Percentiles rank a stretch among this genome's conserved stretches.
These are phyloP conservation scores for Diaporthe vaccinii DNA, from an alignment of 2,329 filamentous ascomycete species.

Conservation along the genomic window DNA sequence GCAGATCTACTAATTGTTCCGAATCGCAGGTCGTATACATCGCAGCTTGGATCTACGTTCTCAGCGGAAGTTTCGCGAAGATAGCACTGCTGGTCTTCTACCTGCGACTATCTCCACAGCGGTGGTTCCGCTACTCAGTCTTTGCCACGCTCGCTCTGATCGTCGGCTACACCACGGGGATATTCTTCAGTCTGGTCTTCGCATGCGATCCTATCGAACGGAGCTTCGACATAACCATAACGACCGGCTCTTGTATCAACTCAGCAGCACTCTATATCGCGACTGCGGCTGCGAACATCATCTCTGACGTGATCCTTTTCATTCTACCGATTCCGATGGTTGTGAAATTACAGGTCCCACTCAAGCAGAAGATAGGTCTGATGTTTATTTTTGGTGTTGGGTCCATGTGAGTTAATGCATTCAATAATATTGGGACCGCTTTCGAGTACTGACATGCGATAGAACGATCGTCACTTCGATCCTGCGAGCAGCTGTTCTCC, in stretches of 20 bases:
- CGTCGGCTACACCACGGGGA: constrained; percentile 49
- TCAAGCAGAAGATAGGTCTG: constrained; percentile 61
- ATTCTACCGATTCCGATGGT: constrained; percentile 61
- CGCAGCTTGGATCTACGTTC: constrained; percentile 49
- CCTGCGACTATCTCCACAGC: constrained; percentile 52
- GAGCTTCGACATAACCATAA: constrained; percentile 49
- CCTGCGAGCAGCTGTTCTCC: constrained; percentile 48
- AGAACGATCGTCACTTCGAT: constrained; percentile 54
- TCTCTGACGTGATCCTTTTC: constrained; percentile 62
- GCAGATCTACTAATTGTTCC: neutral
- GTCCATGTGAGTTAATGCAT: neutral
- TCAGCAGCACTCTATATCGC: constrained; percentile 62
- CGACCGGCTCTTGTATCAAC: constrained; percentile 57
- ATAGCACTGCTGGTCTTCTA: constrained; percentile 56
- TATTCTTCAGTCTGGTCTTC: constrained; percentile 53
- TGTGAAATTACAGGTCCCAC: constrained; percentile 58
- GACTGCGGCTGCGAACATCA: constrained; percentile 61
- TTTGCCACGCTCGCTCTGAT: constrained; percentile 50
- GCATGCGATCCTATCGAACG: constrained; percentile 53
- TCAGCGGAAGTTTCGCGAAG: constrained; percentile 53
- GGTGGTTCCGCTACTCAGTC: constrained; percentile 50
- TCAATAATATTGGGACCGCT: accelerated
- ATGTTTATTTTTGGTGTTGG: constrained; percentile 55
- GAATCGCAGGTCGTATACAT: constrained; percentile 47
- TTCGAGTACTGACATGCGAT: constrained; percentile 49